Base-by-base conservation (phyloP, 163 green algal species). In the Volvox carteri region DNA sequence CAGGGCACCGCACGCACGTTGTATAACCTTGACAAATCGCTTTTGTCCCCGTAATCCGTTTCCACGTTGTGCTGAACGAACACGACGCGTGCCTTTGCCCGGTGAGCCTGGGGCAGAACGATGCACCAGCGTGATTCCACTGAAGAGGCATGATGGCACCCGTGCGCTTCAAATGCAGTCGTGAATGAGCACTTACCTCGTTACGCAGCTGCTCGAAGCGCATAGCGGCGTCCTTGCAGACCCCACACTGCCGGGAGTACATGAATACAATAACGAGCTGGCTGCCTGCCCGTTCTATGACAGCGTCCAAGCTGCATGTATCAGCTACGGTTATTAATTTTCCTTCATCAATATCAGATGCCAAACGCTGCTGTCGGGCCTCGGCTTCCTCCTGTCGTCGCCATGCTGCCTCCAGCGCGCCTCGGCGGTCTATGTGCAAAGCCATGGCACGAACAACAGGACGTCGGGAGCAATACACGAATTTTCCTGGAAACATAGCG, bases 1-100 rank as follows among this genome's bases (percentile, higher is more conserved):
- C 79, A 90, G 0, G 91, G 91, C 46, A 91, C 87, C 7, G 89
- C 86, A 14, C 86, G 80, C 18, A 92, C 88, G 41, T 88, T 88
- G 84, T 94, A 62, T 4, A 80, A 30, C 46, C 81, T 60, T 9
- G 81, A 79, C 18, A 87, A 33, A 46, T 87, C 67, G 25, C 65
- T 80, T 23, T 54, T 80, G 48, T 87, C 81, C 46, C 81, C 81
- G 48, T 87, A 87, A 11, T 72, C 81, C 33, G 81, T 87, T 65
- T 87, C 81, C 21, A 87, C 67, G 33, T 87, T 50, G 44, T 87
- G 81, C 23, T 70, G 65, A 2, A 87, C 81, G n/a, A 87, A 87
- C 23, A 79, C 81, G 7, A 79, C 67, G 4, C 81, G 65, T 9
- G 81, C 65, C 65, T 87, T 77, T 3, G 65, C 67, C 25, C 67